Percentiles rank a stretch among this genome's conserved stretches.
Conservation (phyloP, 257 asterid species). For the Perilla frutescens region DNA sequence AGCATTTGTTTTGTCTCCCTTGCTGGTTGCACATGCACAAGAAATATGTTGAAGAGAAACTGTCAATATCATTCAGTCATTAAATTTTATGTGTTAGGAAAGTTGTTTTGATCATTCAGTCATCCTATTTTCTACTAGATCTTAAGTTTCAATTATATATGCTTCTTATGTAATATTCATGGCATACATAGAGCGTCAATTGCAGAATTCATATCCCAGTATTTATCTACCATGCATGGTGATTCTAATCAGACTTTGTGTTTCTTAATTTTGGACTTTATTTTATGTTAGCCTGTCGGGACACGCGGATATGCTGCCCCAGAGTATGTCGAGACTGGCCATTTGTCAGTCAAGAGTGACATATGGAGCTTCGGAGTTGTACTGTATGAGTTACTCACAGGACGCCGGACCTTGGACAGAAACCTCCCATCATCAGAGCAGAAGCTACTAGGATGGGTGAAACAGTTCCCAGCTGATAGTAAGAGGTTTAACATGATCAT, state of each 20-base stretch:
- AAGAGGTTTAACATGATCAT: constrained; percentile 72
- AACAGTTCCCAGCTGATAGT: constrained; percentile 68
- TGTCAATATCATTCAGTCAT: neutral
- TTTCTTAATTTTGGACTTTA: constrained; percentile 22
- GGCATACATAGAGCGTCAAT: neutral
- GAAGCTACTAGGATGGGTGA: constrained; percentile 87
- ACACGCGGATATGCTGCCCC: constrained; percentile 96
- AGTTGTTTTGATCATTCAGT: neutral
- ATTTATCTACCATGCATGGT: neutral
- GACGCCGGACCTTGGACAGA: constrained; percentile 79
- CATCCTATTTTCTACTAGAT: neutral
- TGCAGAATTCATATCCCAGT: constrained; percentile 11
- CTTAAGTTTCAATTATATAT: neutral
- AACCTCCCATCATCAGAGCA: constrained; percentile 62
- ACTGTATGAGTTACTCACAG: constrained; percentile 78
- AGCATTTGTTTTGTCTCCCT: neutral
- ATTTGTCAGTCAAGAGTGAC: constrained; percentile 77
- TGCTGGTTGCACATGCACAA: neutral
- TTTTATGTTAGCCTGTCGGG: constrained; percentile 72
- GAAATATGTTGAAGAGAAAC: neutral
- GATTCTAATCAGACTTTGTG: neutral
- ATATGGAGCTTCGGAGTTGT: constrained; percentile 95
- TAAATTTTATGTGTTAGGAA: neutral
- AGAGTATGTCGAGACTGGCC: constrained; percentile 80
- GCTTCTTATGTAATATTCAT: neutral